Conservation (phyloP, 331 rosid genomes). For the Quercus phellos region DNA sequence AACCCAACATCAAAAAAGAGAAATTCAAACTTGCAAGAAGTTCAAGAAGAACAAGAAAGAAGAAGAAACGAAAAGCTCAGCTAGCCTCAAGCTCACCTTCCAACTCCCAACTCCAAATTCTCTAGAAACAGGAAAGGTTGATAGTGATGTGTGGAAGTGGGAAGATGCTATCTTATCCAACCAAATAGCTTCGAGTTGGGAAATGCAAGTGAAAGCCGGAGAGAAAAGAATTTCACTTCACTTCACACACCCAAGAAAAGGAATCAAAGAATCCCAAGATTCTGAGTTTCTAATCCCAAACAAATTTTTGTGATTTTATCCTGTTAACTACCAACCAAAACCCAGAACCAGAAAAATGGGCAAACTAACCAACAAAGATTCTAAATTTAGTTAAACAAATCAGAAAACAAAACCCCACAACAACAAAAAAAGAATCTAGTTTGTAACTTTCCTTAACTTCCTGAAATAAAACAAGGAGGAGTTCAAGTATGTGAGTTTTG, state of each 20-base stretch:
- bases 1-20: constrained; percentile 26
- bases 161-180: constrained; percentile 81
- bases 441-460: constrained; percentile 12
- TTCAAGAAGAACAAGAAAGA: constrained; percentile 8
- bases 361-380: constrained; percentile 51
- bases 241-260: constrained; percentile 23
- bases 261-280: constrained; percentile 69
- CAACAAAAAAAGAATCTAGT: constrained; percentile 26
- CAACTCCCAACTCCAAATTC: constrained; percentile 29
- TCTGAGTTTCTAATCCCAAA: constrained; percentile 55
- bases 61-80: constrained; percentile 27
- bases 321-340: constrained; percentile 55
- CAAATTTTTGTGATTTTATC: constrained; percentile 45
- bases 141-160: constrained; percentile 21
- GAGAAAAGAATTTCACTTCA: constrained; percentile 17
- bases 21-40: constrained; percentile 20
- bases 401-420: constrained; percentile 21
- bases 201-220: constrained; percentile 38
- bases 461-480: constrained; percentile 26
- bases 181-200: constrained; percentile 38
- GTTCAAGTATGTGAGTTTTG: constrained; percentile 35
- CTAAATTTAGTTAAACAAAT: constrained; percentile 35
- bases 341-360: constrained; percentile 41
- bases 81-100: background rate
- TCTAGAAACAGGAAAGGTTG: constrained; percentile 11